Conservation (phyloP, 805 yeast species). For the Schwanniomyces polymorphus region DNA sequence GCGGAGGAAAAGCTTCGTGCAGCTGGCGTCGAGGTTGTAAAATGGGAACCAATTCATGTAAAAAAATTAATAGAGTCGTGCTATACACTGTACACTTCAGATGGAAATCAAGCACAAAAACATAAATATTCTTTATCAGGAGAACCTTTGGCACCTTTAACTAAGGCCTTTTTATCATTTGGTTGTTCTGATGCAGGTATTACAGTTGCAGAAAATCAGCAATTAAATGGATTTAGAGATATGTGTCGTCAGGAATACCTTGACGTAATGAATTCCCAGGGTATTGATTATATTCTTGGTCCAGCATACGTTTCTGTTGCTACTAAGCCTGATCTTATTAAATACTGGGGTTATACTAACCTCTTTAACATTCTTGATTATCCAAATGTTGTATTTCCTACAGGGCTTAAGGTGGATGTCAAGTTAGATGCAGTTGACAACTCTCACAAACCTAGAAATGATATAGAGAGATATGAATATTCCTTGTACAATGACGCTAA, state of each 20-base stretch:
- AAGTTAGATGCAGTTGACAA: conserved; percentile 12
- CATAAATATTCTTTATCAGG: neutral
- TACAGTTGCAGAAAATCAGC: conserved; percentile 10
- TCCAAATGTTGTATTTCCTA: conserved; percentile 18
- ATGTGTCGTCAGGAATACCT: conserved; percentile 15
- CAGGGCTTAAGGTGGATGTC: conserved; percentile 56
- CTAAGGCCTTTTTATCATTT: conserved; percentile 1
- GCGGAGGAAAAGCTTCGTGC: conserved; percentile 1
- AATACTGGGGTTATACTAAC: conserved; percentile 20
- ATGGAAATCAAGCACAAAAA: conserved; percentile 2
- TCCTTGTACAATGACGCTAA: conserved; percentile 35
- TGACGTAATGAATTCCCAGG: conserved; percentile 10
- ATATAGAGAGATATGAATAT: conserved; percentile 16
- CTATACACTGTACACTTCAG: conserved; percentile 1
- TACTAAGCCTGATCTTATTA: conserved; percentile 15
- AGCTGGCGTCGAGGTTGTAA: conserved; percentile 3
- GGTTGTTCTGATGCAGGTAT: conserved; percentile 16
- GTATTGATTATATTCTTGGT: conserved; percentile 6
- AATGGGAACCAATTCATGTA: conserved; percentile 2
- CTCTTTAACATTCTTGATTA: conserved; percentile 19
- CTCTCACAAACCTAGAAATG: conserved; percentile 12
- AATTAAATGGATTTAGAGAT: conserved; percentile 16
- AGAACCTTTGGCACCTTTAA: conserved; percentile 2
- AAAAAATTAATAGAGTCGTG: conserved; percentile 2
- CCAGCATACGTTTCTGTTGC: conserved; percentile 12